Percentiles rank a stretch among this genome's conserved stretches.
phyloP scores from a whole-genome alignment of 495 filamentous ascomycete species.

The Bryoglossum gracile region DNA sequence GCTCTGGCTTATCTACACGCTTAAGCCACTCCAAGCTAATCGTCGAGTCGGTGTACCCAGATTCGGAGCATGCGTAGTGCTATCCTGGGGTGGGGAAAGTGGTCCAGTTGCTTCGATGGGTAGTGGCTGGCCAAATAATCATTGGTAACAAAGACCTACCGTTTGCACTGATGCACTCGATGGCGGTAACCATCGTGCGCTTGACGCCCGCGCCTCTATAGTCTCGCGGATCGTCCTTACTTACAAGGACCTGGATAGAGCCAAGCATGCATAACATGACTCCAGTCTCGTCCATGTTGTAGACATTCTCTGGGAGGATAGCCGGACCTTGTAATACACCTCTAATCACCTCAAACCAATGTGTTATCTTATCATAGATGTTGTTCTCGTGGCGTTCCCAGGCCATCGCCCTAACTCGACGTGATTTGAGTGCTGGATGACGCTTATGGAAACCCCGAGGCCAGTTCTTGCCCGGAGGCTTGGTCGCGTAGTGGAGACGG shows the following conservation, averaged over 20 bases:
- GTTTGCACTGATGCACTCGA: conserved; percentile 12
- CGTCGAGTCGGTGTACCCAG: conserved; percentile 9
- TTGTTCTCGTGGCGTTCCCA: conserved; percentile 12
- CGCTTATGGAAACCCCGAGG: conserved; percentile 8
- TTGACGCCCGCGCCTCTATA: conserved; percentile 28
- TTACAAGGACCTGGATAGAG: conserved; percentile 32
- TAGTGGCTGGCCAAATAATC: no score
- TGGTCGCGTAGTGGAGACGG: no score
- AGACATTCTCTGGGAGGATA: no score
- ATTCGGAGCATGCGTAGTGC: conserved; percentile 14
- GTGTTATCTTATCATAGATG: conserved; percentile 21
- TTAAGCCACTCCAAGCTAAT: conserved; percentile 13
- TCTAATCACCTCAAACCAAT: no score
- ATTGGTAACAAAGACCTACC: conserved; percentile 5
- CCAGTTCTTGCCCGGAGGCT: conserved; percentile 13
- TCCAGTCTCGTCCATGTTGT: no score
- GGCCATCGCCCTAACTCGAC: conserved; percentile 4
- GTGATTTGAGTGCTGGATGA: no score
- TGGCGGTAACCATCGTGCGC: conserved; percentile 10
- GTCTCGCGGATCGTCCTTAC: conserved; percentile 27
- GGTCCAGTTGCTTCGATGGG: no score
- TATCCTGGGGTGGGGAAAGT: conserved; percentile 28
- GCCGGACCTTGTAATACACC: no score
- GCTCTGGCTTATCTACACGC: conserved; percentile 4
- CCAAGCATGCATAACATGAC: conserved; percentile 30